phyloP scores from a whole-genome alignment of 2,329 filamentous ascomycete species.

The Dendryphion nanum region DNA sequence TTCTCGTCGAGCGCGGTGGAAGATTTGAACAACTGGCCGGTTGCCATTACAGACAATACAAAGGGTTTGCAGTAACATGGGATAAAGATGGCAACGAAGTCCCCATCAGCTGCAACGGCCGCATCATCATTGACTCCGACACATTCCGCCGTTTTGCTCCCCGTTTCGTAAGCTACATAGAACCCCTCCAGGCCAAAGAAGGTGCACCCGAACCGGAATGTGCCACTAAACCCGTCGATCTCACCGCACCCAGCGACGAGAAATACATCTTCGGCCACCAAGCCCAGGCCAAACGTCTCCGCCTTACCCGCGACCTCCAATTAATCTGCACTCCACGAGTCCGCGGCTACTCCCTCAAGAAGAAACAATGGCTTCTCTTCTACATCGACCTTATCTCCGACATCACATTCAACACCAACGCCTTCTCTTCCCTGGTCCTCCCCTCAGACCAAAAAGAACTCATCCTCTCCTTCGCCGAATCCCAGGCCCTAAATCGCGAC shows the following conservation, averaged over 20 bases:
- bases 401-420: conserved; percentile 59
- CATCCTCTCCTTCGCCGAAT: conserved; percentile 75
- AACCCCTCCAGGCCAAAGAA: conserved; percentile 18
- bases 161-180: conserved; percentile 27
- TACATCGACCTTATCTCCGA: conserved; percentile 73
- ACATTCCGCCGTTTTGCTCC: conserved; percentile 47
- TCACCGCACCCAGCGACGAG: conserved; percentile 8
- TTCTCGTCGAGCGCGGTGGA: conserved; percentile 75
- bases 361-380: conserved; percentile 89
- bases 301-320: conserved; percentile 77
- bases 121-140: conserved; percentile 79
- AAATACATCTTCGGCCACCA: conserved; percentile 17
- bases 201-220: conserved; percentile 11
- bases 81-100: conserved; percentile 19
- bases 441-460: conserved; percentile 56
- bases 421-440: conserved; percentile 76
- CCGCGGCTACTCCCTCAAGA: conserved; percentile 78
- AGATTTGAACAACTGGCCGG: conserved; percentile 76
- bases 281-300: conserved; percentile 40
- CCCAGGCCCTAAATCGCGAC: conserved; percentile 75
- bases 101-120: conserved; percentile 66
- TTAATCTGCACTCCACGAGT: conserved; percentile 78
- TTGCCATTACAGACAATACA: conserved; percentile 71
- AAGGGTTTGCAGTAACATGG: conserved; percentile 58
- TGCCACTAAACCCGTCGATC: conserved; percentile 42